These are phyloP conservation scores for Ogataea nakhonphanomensis DNA, from an alignment of 805 yeast species.

Conservation along the genomic window DNA sequence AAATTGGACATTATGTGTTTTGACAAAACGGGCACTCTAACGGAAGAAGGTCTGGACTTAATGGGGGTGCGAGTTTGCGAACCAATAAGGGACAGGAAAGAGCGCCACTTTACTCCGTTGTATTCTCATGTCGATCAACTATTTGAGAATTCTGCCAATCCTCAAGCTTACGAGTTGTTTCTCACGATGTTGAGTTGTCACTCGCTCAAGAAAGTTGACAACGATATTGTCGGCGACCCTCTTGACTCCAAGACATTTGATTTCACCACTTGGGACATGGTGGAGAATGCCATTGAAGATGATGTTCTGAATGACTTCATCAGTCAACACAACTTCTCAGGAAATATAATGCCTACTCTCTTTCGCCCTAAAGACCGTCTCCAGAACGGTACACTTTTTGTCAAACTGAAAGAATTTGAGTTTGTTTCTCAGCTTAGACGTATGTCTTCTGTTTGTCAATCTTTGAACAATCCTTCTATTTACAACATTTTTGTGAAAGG, in stretches of 20 bases:
- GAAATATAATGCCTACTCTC: constrained; percentile 42
- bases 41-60: constrained; percentile 94
- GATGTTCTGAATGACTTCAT: constrained; percentile 19
- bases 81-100: constrained; percentile 29
- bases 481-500: constrained; percentile 76
- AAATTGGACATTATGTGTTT: constrained; percentile 86
- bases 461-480: constrained; percentile 31
- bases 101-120: constrained; percentile 27
- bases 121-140: constrained; percentile 15
- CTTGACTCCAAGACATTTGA: constrained; percentile 90
- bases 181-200: constrained; percentile 75
- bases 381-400: constrained; percentile 31
- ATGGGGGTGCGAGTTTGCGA: constrained; percentile 47
- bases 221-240: constrained; percentile 88
- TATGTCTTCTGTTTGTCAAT: constrained; percentile 78
- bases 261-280: constrained; percentile 73
- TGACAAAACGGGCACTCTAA: constrained; percentile 96
- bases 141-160: constrained; percentile 11
- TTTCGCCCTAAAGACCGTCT: constrained; percentile 39
- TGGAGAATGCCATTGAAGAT: constrained; percentile 57
- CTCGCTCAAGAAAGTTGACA: constrained; percentile 75
- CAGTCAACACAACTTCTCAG: constrained; percentile 36
- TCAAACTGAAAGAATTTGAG: constrained; percentile 59
- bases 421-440: constrained; percentile 82
- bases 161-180: constrained; percentile 32